phyloP scores from a whole-genome alignment of 768 basidiomycete species.

The Boletus subcaerulescens region DNA sequence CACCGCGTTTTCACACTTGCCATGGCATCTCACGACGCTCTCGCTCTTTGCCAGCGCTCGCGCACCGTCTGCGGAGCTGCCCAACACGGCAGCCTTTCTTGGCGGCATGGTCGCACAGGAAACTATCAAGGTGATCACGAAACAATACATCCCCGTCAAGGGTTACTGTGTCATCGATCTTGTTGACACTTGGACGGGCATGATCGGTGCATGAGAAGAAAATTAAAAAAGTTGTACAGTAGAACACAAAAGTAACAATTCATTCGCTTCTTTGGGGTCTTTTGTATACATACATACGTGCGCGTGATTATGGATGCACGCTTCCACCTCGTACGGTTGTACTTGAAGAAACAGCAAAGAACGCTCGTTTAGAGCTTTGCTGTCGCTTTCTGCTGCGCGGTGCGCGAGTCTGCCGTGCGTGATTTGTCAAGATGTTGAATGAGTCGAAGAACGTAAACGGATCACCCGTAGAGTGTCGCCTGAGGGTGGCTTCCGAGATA shows the following conservation, averaged over 20 bases:
- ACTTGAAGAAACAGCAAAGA: too few species aligned
- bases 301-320: too few species aligned
- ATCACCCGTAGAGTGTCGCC: conserved; percentile 17
- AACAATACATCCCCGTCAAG: conserved; percentile 89
- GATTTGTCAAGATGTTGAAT: too few species aligned
- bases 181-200: conserved; percentile 73
- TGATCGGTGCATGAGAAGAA: conserved; percentile 32
- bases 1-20: neutral
- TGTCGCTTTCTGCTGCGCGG: neutral
- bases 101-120: conserved; percentile 96
- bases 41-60: conserved; percentile 51
- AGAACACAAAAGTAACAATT: neutral
- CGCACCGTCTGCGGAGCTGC: conserved; percentile 79
- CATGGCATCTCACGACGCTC: neutral
- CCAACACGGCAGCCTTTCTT: conserved; percentile 90
- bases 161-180: conserved; percentile 86
- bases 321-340: too few species aligned
- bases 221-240: neutral
- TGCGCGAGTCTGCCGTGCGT: conserved; percentile 8
- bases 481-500: conserved; percentile 19
- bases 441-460: neutral
- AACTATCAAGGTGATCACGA: conserved; percentile 94
- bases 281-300: neutral
- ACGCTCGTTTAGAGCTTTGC: neutral
- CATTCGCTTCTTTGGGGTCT: neutral